A percentile compares a stretch with the other conserved stretches of the same genome.
Evolutionary conservation across 352 stramenopile species (phyloP).

Genomic region (Phytophthora crassamura): DNA sequence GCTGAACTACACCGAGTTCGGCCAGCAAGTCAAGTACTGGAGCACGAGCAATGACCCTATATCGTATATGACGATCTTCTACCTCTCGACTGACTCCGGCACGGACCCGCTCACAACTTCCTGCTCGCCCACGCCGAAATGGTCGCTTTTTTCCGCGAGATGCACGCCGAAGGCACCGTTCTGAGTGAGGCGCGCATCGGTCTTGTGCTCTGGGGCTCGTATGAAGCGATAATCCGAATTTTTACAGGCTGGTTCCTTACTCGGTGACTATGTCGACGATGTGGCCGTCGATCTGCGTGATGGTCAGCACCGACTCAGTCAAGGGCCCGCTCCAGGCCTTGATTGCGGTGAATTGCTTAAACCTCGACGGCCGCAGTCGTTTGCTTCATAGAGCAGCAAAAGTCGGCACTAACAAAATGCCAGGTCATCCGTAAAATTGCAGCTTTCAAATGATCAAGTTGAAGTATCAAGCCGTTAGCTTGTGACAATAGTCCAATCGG

Average conservation of each 20-base stretch:
- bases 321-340: too few relatives aligned
- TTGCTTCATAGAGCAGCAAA: too few relatives aligned
- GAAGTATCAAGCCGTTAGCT: constrained; percentile 1
- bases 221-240: constrained; percentile 92
- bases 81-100: constrained; percentile 58
- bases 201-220: constrained; percentile 91
- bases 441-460: neutral
- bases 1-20: constrained; percentile 92
- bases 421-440: too few relatives aligned
- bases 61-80: constrained; percentile 87
- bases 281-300: too few relatives aligned
- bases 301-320: too few relatives aligned
- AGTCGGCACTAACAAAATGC: too few relatives aligned
- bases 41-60: constrained; percentile 95
- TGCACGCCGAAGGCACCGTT: constrained; percentile 53
- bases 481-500: neutral
- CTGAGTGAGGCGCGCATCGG: constrained; percentile 82
- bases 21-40: constrained; percentile 93
- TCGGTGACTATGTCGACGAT: too few relatives aligned
- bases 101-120: constrained; percentile 82
- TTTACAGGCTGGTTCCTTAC: constrained; percentile 91
- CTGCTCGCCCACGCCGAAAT: constrained; percentile 91
- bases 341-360: too few relatives aligned
- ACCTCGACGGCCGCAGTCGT: too few relatives aligned
- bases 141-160: constrained; percentile 84